Base-by-base conservation (phyloP, 805 yeast genomes). In the Ogataea siamensis region DNA sequence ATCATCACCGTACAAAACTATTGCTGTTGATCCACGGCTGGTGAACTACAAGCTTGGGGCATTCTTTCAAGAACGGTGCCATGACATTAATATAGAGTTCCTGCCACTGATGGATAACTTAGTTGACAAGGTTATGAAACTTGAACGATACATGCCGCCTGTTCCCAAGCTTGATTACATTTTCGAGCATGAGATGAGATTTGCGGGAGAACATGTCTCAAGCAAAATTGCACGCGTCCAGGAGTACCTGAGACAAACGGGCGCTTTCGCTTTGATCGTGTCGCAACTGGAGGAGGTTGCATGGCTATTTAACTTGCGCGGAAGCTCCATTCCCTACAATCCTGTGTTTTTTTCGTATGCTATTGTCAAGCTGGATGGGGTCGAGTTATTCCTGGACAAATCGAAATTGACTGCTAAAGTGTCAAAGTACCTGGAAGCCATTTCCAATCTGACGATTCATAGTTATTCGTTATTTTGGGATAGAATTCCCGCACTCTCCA, bases 21-120 rank as follows among this genome's bases (percentile, higher is more conserved):
- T 93, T 40, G 93, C 95, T 27, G 80, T 87, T 24, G 98, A 91
- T 60, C 95, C 97, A 1, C 73, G 76, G 48, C 63, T 89, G 27
- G 72, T 93, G 32, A 71, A 78, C 42, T 70, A 70, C 47, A 60
- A 67, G 11, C 55, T 64, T 4, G 80, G 78, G 2, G 61, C 68
- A 28, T 60, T 46, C 43, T 64, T 76, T 29, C 59, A 60, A 27
- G 55, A 51, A 27, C 49, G 49, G 28, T 54, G 63, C 30, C 52
- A 51, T 16, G 51, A 55, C 4, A 57, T 67, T 14, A 64, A 68
- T 36, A 65, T 77, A 13, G 64, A 66, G 37, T 63, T 82, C 25
- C 62, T 69, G 3, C 74, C 81, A 2, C 62, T 80, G 32, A 71
- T 71, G 47, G 66, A 66, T 14, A 91, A 91, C 57, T 68, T 93